Base-by-base conservation (phyloP, 495 filamentous ascomycete genomes). In the Cudoniella acicularis region DNA sequence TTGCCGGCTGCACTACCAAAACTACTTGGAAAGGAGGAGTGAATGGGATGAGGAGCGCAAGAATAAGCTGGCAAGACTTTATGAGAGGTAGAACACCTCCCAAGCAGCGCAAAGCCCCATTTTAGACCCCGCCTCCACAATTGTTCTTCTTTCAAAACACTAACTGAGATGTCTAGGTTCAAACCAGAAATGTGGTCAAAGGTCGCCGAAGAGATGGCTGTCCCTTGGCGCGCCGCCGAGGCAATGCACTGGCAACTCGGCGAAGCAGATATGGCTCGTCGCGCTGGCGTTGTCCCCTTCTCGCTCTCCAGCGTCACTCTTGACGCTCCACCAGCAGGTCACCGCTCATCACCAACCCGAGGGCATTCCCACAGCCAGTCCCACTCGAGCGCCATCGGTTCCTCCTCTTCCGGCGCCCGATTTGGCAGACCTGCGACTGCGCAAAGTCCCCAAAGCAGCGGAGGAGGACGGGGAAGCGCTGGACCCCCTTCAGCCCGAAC, bases 161-260 rank as follows among this genome's bases (percentile, higher is more conserved):
- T 62, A 64, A 64, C 55, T 42, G 24, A 21, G 3, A 2, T 56
- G 10, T 24, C 55, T 70, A 98, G 93, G 68, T 96, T 97, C 78
- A 97, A 96, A 71, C 82, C 88, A 60, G 91, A 97, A 64, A 96
- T 98, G 90, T 98, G 94, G 94, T 84, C 86, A 46, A 90, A 90
- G 64, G 85, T 98, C 3, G 89, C 91, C 30, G 87, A 89, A 69
- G 94, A 98, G 74, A 92, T 98, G 87, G 84, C 83, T n/a, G 86
- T 97, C 63, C 94, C 94, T 23, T 98, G 93, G 92, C 84, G 93
- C 53, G 89, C 94, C 6, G 93, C 89, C 26, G 94, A 98, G 74
- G 90, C 89, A 16, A 96, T 96, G 92, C 94, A 98, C 73, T 98
- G 94, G 94, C 88, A 95, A 66, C 73, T 98, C 18, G 94, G 94